A percentile compares a stretch with the other conserved stretches of the same genome.
These are phyloP conservation scores for Triticum dicoccoides DNA, from an alignment of 176 grass and related monocot genomes.

Conservation along the genomic window DNA sequence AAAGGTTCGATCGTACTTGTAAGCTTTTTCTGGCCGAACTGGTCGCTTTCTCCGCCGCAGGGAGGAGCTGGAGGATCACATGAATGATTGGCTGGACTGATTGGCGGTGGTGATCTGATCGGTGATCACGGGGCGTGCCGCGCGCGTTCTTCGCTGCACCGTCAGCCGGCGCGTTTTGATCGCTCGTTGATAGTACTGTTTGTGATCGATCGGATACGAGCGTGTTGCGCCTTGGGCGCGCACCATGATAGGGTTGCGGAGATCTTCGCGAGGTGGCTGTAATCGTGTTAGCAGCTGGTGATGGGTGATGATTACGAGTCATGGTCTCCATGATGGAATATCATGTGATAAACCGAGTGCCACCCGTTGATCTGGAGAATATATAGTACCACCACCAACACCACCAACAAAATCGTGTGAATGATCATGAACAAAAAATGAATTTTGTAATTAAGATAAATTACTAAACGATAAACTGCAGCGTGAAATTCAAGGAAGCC, in stretches of 20 bases:
- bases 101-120: not conserved
- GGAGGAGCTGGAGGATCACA: not conserved
- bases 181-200: not conserved
- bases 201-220: not conserved
- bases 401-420: no score
- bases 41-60: not conserved
- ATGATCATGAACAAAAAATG: no score
- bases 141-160: constrained; percentile 21
- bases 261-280: not conserved
- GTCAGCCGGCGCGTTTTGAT: not conserved
- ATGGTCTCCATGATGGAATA: no score
- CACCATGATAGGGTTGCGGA: no score
- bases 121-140: not conserved
- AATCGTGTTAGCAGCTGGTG: not conserved
- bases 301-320: no score
- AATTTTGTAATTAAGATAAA: no score
- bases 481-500: no score
- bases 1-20: not conserved
- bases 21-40: not conserved
- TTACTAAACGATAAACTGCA: no score
- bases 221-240: not conserved
- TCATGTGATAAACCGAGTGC: no score
- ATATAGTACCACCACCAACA: no score
- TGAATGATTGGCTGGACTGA: not conserved
- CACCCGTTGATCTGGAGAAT: no score